phyloP scores from a whole-genome alignment of 371 early-diverging fungal genomes.

The Sporodiniella umbellata region DNA sequence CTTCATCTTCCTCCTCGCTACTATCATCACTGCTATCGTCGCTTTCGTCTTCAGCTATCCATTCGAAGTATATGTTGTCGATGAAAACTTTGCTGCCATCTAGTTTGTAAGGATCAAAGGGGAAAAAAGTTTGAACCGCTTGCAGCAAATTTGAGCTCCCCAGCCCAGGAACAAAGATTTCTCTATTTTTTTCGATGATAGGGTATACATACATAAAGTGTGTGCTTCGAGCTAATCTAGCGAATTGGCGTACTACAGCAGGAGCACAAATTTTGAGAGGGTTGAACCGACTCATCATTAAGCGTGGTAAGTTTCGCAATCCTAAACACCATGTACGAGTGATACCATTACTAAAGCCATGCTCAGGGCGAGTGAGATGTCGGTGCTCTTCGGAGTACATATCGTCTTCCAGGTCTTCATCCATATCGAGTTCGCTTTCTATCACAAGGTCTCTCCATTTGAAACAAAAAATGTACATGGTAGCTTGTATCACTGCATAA shows the following conservation, averaged over 20 bases:
- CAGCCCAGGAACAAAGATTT: slow-evolving; percentile 37
- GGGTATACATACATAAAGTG: slow-evolving; percentile 87
- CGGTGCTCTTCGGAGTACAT: slow-evolving; percentile 10
- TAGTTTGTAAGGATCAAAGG: slow-evolving; percentile 91
- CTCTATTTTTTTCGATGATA: slow-evolving; percentile 67
- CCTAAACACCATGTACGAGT: slow-evolving; percentile 41
- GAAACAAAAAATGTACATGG: slow-evolving; percentile 92
- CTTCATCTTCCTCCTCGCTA: slow-evolving; percentile 33
- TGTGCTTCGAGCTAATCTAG: slow-evolving; percentile 69
- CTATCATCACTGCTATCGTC: slow-evolving; percentile 44
- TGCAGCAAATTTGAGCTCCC: slow-evolving; percentile 23
- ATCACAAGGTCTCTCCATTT: slow-evolving; percentile 80
- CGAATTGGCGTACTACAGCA: slow-evolving; percentile 84
- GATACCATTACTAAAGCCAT: slow-evolving; percentile 19
- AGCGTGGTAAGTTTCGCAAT: slow-evolving; percentile 57
- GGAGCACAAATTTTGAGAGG: slow-evolving; percentile 83
- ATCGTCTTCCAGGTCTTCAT: slow-evolving; percentile 23
- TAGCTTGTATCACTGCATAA: slow-evolving; percentile 85
- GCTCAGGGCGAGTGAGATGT: slow-evolving; percentile 14
- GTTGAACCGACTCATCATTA: slow-evolving; percentile 80
- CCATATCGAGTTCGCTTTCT: slow-evolving; percentile 37
- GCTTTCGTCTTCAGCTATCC: slow-evolving; percentile 60
- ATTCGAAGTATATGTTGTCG: slow-evolving; percentile 63
- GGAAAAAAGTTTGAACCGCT: slow-evolving; percentile 84
- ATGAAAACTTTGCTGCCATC: slow-evolving; percentile 61